Conservation (phyloP, 352 stramenopile genomes). For the Phytophthora multivora region DNA sequence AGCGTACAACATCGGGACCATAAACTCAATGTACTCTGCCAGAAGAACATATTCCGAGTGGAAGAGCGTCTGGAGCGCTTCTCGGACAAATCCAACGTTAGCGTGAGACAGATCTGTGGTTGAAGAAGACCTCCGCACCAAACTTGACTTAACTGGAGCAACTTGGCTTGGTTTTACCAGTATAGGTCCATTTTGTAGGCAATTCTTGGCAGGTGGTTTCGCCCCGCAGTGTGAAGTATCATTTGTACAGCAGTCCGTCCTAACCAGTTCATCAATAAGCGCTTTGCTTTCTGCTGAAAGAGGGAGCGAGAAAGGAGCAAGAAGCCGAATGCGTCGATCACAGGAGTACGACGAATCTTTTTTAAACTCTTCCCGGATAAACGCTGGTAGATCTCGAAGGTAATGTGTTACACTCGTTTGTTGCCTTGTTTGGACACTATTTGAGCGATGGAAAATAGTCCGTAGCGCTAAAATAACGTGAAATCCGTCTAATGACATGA, state of each 20-base stretch:
- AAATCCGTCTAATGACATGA: constrained; percentile 7
- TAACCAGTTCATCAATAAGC: background rate
- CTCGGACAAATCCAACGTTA: background rate
- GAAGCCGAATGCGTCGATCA: background rate
- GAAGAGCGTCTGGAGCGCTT: constrained; percentile 24
- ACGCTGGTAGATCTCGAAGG: too few species aligned
- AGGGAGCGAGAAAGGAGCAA: background rate
- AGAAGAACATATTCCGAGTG: constrained; percentile 29
- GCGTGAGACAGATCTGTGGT: too few species aligned
- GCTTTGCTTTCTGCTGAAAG: constrained; percentile 2
- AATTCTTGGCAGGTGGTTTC: background rate
- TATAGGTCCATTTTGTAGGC: too few species aligned
- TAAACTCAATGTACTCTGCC: constrained; percentile 34
- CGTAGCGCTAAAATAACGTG: background rate
- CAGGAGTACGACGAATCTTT: too few species aligned
- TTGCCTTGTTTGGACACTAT: too few species aligned
- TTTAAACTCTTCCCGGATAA: too few species aligned
- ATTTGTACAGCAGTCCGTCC: background rate
- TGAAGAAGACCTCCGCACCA: too few species aligned
- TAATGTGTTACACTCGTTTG: too few species aligned
- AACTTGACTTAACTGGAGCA: too few species aligned
- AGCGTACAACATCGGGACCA: constrained; percentile 28
- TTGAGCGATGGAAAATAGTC: too few species aligned
- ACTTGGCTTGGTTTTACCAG: too few species aligned
- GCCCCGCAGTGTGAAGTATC: too few species aligned